A percentile compares a stretch with the other conserved stretches of the same genome.
Evolutionary conservation across 257 asterid genomes (phyloP).

Genomic region (Nemophila menziesii): DNA sequence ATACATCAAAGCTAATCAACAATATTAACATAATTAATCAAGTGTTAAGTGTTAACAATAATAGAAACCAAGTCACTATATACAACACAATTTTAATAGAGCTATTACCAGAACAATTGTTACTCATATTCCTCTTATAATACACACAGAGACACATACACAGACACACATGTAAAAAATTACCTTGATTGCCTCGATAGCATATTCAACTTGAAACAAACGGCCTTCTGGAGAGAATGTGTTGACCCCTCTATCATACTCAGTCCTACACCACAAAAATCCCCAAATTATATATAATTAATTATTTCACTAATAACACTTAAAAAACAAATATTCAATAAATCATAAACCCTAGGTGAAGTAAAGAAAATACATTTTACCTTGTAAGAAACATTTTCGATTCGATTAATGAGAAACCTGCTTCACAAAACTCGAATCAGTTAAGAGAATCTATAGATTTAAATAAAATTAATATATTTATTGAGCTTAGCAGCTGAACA

Average conservation of each 20-base stretch:
- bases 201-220: constrained; percentile 84
- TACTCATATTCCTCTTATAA: background rate
- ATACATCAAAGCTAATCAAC: no score
- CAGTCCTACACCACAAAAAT: constrained; percentile 36
- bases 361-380: constrained; percentile 17
- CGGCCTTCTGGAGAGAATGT: constrained; percentile 96
- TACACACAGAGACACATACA: background rate
- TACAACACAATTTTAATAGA: no score
- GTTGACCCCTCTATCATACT: constrained; percentile 89
- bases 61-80: no score
- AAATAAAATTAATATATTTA: constrained; percentile 2
- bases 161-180: background rate
- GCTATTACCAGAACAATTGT: no score
- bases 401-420: constrained; percentile 11
- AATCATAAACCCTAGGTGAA: constrained; percentile 12
- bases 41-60: no score
- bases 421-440: constrained; percentile 18
- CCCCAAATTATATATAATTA: background rate
- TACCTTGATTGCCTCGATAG: constrained; percentile 90
- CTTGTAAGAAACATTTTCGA: constrained; percentile 71
- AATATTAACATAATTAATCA: no score
- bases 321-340: background rate
- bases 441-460: no score
- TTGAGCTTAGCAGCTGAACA: background rate
- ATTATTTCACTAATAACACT: background rate